Evolutionary conservation across 352 stramenopile genomes (phyloP).

Genomic region (Phytopythium vexans): DNA sequence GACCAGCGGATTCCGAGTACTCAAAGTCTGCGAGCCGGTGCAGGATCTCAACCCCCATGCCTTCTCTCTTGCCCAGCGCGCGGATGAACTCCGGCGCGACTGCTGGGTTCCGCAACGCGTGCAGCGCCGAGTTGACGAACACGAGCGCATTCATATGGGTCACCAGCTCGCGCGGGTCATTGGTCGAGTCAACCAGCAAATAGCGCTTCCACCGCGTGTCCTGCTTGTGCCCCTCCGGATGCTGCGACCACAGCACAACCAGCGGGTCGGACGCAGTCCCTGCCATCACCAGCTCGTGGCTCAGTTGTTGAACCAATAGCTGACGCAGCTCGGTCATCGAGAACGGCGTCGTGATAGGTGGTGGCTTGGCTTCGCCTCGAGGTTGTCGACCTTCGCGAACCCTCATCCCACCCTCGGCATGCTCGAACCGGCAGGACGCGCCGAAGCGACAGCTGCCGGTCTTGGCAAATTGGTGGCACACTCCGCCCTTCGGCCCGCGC

Average conservation of each 20-base stretch:
- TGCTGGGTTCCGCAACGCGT: constrained; percentile 25
- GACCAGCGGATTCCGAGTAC: constrained; percentile 29
- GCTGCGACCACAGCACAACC: constrained; percentile 17
- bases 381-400: not conserved
- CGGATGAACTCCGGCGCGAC: constrained; percentile 30
- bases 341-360: constrained; percentile 7
- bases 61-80: constrained; percentile 23
- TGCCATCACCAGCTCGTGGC: constrained; percentile 9
- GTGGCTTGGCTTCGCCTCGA: not conserved
- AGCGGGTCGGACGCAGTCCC: constrained; percentile 21
- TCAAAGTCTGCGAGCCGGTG: constrained; percentile 19
- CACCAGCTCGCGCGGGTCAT: constrained; percentile 16
- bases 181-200: constrained; percentile 10
- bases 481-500: not conserved
- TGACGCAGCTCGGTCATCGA: constrained; percentile 13
- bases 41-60: constrained; percentile 22
- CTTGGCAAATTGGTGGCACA: not conserved
- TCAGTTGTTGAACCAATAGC: constrained; percentile 20
- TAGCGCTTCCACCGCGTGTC: constrained; percentile 34
- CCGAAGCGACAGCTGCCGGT: not conserved
- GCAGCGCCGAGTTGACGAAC: constrained; percentile 39
- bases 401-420: not conserved
- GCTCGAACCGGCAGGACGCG: constrained; percentile 1
- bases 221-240: constrained; percentile 7
- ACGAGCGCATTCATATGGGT: constrained; percentile 34